Evolutionary conservation across 306 rosid genomes (phyloP).

Genomic region (Malus sylvestris): DNA sequence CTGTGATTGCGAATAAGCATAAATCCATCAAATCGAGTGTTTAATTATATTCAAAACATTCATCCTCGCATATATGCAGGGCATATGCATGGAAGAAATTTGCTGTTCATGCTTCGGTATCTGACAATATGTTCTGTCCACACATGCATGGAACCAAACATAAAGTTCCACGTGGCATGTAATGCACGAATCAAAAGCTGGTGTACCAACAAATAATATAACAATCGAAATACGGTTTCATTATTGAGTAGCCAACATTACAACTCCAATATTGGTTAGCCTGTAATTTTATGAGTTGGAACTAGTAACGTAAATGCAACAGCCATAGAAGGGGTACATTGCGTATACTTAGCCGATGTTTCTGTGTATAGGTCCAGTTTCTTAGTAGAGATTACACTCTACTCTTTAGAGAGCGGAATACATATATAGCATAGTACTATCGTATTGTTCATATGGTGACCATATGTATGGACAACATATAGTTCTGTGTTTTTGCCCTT

Average conservation of each 20-base stretch:
- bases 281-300: neutral
- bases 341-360: neutral
- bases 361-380: no score
- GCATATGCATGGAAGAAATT: neutral
- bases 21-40: neutral
- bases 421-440: neutral
- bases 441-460: neutral
- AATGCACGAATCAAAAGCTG: neutral
- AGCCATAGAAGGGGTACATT: neutral
- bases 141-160: neutral
- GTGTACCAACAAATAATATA: neutral
- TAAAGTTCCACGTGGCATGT: neutral
- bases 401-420: neutral
- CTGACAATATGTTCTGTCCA: neutral
- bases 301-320: neutral
- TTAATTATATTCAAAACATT: neutral
- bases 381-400: no score
- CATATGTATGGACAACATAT: neutral
- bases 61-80: neutral
- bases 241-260: conserved; percentile 10
- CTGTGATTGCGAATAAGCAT: neutral
- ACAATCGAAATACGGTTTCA: neutral
- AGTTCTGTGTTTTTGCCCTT: neutral
- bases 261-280: neutral
- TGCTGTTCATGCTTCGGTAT: neutral